phyloP scores from a whole-genome alignment of 768 basidiomycete genomes.

The Termitomyces sp. region DNA sequence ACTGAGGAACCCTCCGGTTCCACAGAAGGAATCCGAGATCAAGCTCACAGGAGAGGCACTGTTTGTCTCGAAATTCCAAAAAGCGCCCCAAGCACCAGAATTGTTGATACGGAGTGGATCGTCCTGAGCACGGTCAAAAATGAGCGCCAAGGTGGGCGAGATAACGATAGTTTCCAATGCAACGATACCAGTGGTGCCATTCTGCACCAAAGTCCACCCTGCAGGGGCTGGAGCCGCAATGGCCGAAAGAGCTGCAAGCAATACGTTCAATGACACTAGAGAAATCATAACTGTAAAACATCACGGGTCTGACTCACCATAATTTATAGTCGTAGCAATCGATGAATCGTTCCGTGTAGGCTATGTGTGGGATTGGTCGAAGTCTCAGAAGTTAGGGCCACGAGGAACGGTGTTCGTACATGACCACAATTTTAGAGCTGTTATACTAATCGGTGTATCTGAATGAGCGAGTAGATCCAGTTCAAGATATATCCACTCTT shows the following conservation, averaged over 20 bases:
- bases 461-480: neutral
- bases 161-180: conserved; percentile 6
- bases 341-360: no score
- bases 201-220: conserved; percentile 10
- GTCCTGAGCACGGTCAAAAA: conserved; percentile 5
- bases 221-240: neutral
- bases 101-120: conserved; percentile 6
- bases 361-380: no score
- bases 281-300: neutral
- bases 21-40: conserved; percentile 10
- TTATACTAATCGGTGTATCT: neutral
- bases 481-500: no score
- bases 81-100: conserved; percentile 7
- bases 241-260: neutral
- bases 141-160: conserved; percentile 9
- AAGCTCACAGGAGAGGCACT: conserved; percentile 4
- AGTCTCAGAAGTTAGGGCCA: no score
- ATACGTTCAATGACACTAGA: neutral
- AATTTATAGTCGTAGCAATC: no score
- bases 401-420: neutral
- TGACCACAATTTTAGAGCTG: neutral
- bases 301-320: neutral
- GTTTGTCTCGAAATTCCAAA: conserved; percentile 8
- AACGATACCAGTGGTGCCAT: conserved; percentile 9
- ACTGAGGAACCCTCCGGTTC: conserved; percentile 7